phyloP scores from a whole-genome alignment of 768 basidiomycete genomes.

The Tremella yokohamensis region DNA sequence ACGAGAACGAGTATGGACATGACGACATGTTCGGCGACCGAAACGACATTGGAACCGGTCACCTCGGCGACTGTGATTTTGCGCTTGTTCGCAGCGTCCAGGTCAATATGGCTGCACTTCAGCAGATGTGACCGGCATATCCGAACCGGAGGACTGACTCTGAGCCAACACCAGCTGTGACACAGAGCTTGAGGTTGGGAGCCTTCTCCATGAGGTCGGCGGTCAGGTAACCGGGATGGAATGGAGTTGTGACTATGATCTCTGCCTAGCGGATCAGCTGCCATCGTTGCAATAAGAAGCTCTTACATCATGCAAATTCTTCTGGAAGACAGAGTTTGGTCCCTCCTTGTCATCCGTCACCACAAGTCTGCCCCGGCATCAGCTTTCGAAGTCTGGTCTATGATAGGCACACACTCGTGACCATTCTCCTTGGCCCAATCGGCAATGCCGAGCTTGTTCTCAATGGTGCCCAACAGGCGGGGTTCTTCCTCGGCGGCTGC shows the following conservation, averaged over 20 bases:
- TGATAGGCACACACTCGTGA: conserved; percentile 57
- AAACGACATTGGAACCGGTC: conserved; percentile 75
- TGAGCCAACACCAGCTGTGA: conserved; percentile 87
- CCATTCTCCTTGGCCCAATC: conserved; percentile 68
- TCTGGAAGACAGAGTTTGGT: conserved; percentile 72
- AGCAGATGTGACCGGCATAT: conserved; percentile 50
- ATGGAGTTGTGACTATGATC: conserved; percentile 47
- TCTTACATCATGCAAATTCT: conserved; percentile 72
- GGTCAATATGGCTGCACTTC: conserved; percentile 56
- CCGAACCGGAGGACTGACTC: conserved; percentile 57
- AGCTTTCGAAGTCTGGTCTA: not conserved
- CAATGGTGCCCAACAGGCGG: conserved; percentile 47
- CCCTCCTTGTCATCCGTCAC: conserved; percentile 82
- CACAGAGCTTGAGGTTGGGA: conserved; percentile 80
- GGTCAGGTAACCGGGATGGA: conserved; percentile 50
- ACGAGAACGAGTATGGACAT: conserved; percentile 89
- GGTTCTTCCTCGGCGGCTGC: conserved; percentile 48
- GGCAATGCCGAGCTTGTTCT: conserved; percentile 66
- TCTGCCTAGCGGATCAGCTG: conserved; percentile 8
- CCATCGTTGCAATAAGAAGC: too few species aligned
- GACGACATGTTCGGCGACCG: conserved; percentile 67
- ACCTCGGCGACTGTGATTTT: conserved; percentile 73
- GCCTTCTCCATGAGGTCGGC: conserved; percentile 58
- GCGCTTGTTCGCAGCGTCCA: conserved; percentile 78
- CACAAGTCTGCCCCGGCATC: conserved; percentile 51